Evolutionary conservation across 306 rosid genomes (phyloP), one percentile per base, ranked within the genome.

Genomic region (Dalbergia cultrata): DNA sequence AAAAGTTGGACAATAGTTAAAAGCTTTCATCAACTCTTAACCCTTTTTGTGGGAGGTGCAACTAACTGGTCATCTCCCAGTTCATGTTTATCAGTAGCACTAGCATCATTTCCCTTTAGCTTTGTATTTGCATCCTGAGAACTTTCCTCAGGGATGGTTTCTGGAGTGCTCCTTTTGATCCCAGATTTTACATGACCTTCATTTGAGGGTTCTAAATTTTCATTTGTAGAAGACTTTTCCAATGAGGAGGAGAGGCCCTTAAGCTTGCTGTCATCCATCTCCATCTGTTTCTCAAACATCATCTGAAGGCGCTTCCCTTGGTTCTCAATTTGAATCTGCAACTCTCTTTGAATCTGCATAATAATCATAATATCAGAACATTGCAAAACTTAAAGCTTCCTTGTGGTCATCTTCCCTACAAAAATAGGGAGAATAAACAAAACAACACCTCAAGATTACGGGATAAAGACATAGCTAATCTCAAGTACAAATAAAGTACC

Each of bases 261-360:
- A 54, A 41, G 57, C 81, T 80, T 92, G 85, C 54, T 41, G 80
- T 75, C 93, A 61, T 81, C 91, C 77, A 87, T 90, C 75, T 78
- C 89, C 75, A 78, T 88, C 49, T 91, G 99, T 18, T 91, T 86
- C 90, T 95, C 97, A 80, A 93, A 88, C 92, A 95, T 95, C 93
- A 83, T 78, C 75, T 89, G 90, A 67, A 95, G 94, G 78, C 66
- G 79, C 83, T 91, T 92, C 62, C 92, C 97, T 84, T 95, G 99
- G 79, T 86, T 84, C 84, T 95, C 99, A 76, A 95, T 88, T 84
- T 92, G 86, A 78, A 93, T 81, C 86, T 95, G 99, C 87, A 95
- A 80, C 57, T 86, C 93, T 79, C 94, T 92, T 88, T 95, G 99
- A 63, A 82, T 82, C 99, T 95, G 89, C 50, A 68, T 60, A 49